phyloP scores from a whole-genome alignment of 2,329 filamentous ascomycete genomes.

The Neophaeococcomyces mojaviensis region DNA sequence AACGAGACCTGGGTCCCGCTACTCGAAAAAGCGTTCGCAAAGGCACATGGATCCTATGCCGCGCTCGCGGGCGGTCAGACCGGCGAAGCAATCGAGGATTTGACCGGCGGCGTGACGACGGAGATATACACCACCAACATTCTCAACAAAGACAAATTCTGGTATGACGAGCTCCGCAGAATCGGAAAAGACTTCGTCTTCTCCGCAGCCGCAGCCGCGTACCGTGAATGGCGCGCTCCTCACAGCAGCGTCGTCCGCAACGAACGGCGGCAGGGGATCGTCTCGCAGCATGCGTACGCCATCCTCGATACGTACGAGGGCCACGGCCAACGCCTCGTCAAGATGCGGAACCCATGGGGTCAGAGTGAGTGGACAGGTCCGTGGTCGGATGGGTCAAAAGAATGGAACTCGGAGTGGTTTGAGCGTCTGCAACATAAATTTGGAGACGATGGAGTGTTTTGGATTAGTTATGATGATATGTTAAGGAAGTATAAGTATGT shows the following conservation, averaged over 20 bases:
- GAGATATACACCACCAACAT: constrained; percentile 41
- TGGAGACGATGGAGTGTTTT: constrained; percentile 65
- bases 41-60: constrained; percentile 72
- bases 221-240: constrained; percentile 20
- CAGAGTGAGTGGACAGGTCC: constrained; percentile 72
- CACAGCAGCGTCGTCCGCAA: constrained; percentile 19
- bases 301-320: constrained; percentile 54
- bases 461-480: constrained; percentile 54
- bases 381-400: constrained; percentile 75
- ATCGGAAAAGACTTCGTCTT: constrained; percentile 69
- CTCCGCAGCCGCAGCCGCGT: constrained; percentile 40
- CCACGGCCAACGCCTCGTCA: constrained; percentile 55
- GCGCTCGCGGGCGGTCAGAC: constrained; percentile 69
- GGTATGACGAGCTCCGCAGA: constrained; percentile 70
- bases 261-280: constrained; percentile 37
- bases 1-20: constrained; percentile 80
- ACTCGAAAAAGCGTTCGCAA: constrained; percentile 72
- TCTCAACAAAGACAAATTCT: constrained; percentile 67
- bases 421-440: constrained; percentile 64
- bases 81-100: constrained; percentile 53
- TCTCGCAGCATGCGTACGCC: constrained; percentile 48
- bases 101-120: constrained; percentile 46
- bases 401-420: constrained; percentile 78
- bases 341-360: constrained; percentile 67
- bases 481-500: constrained; percentile 53